Conservation (phyloP, 129 eudicot genomes). For the Solidago caesia region DNA sequence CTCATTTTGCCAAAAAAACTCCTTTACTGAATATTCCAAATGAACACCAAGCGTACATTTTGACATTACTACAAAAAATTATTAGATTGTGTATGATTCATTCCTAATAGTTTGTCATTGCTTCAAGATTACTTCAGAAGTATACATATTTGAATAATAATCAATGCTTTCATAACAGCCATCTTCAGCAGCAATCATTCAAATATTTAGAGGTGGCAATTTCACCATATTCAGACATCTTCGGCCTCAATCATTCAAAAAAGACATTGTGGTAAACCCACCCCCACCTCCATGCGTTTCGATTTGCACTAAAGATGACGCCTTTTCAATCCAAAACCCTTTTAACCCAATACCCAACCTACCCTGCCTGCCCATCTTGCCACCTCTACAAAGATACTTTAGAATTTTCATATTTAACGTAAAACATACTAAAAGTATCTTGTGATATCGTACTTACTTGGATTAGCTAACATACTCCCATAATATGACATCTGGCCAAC, state of each 20-base stretch:
- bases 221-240: too few relatives aligned
- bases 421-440: neutral
- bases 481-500: conserved; percentile 70
- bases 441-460: conserved; percentile 45
- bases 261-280: too few relatives aligned
- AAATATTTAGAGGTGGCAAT: neutral
- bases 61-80: neutral
- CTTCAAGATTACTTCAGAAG: too few relatives aligned
- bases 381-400: neutral
- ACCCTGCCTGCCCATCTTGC: neutral
- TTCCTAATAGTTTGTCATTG: too few relatives aligned
- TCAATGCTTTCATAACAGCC: neutral
- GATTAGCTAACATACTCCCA: conserved; percentile 68
- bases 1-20: neutral
- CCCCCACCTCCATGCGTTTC: too few relatives aligned
- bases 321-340: neutral
- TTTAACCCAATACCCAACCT: neutral
- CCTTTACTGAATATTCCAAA: neutral
- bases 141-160: neutral
- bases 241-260: too few relatives aligned
- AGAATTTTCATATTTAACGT: neutral
- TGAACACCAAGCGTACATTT: neutral
- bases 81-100: too few relatives aligned
- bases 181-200: neutral
- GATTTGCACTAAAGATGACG: neutral